Percentiles rank a stretch among this genome's conserved stretches.
These are phyloP conservation scores for Melanogaster broomeanus DNA, from an alignment of 768 basidiomycete genomes.

Conservation along the genomic window DNA sequence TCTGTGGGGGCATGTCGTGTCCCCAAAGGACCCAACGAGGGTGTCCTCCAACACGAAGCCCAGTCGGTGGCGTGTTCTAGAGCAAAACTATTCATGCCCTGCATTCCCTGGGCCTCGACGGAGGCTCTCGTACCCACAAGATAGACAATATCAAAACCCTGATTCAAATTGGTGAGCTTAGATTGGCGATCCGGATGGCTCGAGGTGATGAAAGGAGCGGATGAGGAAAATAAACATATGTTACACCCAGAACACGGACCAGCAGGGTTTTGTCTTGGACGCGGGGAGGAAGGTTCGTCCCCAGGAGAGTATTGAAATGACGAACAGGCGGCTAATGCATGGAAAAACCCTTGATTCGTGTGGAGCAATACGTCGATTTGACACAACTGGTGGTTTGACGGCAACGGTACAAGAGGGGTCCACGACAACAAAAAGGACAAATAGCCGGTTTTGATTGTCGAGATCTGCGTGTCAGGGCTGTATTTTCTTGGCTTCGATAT, in stretches of 20 bases:
- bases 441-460: not conserved
- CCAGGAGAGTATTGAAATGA: constrained; percentile 11
- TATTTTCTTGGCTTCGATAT: too few relatives aligned
- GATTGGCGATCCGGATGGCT: constrained; percentile 19
- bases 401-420: not conserved
- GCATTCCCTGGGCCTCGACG: not conserved
- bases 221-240: not conserved
- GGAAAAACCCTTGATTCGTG: constrained; percentile 25
- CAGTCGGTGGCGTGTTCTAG: not conserved
- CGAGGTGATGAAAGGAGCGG: constrained; percentile 13
- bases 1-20: not conserved
- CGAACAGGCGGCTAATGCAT: constrained; percentile 10
- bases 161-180: not conserved
- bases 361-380: constrained; percentile 5
- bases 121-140: not conserved
- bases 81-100: too few relatives aligned
- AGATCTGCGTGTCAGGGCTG: too few relatives aligned
- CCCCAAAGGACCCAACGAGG: not conserved
- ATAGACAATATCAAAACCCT: not conserved
- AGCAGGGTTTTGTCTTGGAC: constrained; percentile 2
- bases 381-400: not conserved
- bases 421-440: not conserved
- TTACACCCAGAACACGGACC: constrained; percentile 4
- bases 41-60: not conserved
- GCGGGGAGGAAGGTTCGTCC: constrained; percentile 7